phyloP scores from a whole-genome alignment of 495 filamentous ascomycete genomes.

The Daldinia childiae region DNA sequence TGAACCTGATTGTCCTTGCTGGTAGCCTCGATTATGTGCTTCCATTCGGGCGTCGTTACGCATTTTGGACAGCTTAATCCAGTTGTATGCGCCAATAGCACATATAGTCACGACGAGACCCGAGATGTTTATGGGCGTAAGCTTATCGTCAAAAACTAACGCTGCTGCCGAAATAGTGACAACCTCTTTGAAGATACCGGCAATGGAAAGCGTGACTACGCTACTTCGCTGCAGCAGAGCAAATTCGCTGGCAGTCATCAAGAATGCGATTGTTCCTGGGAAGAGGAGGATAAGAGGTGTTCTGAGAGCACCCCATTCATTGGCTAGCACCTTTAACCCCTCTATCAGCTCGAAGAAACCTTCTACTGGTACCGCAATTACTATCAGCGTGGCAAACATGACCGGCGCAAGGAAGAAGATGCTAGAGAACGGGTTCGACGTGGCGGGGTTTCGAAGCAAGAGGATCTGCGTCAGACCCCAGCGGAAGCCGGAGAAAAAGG shows the following conservation, averaged over 20 bases:
- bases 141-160: constrained; percentile 85
- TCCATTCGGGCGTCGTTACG: constrained; percentile 69
- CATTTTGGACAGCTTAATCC: constrained; percentile 93
- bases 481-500: constrained; percentile 95
- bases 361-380: constrained; percentile 87
- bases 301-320: constrained; percentile 67
- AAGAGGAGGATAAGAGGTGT: constrained; percentile 78
- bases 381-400: constrained; percentile 87
- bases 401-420: constrained; percentile 97
- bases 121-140: constrained; percentile 88
- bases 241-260: constrained; percentile 97
- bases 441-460: constrained; percentile 91
- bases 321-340: constrained; percentile 69
- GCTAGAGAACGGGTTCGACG: constrained; percentile 93
- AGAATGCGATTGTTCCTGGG: constrained; percentile 89
- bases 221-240: constrained; percentile 93
- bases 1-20: constrained; percentile 40
- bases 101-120: constrained; percentile 88
- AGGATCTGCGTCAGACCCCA: constrained; percentile 98
- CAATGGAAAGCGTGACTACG: constrained; percentile 95
- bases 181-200: constrained; percentile 99
- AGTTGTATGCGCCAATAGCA: constrained; percentile 92
- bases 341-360: constrained; percentile 71
- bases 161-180: constrained; percentile 93
- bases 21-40: constrained; percentile 48